Conservation (phyloP, 805 yeast species). For the Lachancea mirantina region DNA sequence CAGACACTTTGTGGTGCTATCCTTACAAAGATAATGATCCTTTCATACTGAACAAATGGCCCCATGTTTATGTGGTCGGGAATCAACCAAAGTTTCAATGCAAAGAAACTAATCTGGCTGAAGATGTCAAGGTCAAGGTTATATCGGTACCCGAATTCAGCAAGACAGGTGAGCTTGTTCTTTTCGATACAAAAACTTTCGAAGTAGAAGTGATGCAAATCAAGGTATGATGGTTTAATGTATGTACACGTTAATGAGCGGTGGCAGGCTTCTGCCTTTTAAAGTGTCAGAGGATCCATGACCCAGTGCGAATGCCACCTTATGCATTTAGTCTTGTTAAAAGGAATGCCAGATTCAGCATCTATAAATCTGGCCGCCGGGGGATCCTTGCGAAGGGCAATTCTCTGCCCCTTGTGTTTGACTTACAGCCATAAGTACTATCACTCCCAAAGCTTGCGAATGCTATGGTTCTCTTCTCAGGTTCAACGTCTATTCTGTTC, state of each 20-base stretch:
- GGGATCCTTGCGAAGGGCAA: conserved; percentile 37
- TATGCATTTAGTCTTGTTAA: too few relatives aligned
- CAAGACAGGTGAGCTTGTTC: conserved; percentile 54
- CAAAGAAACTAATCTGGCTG: conserved; percentile 33
- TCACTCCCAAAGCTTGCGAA: conserved; percentile 53
- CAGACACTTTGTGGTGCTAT: conserved; percentile 88
- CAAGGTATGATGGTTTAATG: conserved; percentile 13
- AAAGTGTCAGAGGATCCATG: background rate
- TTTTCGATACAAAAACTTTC: conserved; percentile 52
- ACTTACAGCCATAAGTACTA: conserved; percentile 48
- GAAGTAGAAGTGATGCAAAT: conserved; percentile 44
- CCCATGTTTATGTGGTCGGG: conserved; percentile 82
- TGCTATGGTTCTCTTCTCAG: conserved; percentile 35
- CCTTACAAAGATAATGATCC: conserved; percentile 79
- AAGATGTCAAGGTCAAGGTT: conserved; percentile 40
- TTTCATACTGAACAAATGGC: conserved; percentile 68
- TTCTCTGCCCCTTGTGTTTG: conserved; percentile 44
- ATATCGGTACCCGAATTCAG: conserved; percentile 67
- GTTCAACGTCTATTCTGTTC: conserved; percentile 52
- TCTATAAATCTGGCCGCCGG: too few relatives aligned
- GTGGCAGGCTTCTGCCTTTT: background rate
- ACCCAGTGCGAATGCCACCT: background rate
- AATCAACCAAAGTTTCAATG: conserved; percentile 64
- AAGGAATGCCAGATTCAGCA: conserved; percentile 1
- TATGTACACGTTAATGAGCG: conserved; percentile 1